Evolutionary conservation across 768 basidiomycete genomes (phyloP).

Genomic region (Lactarius psammicola): DNA sequence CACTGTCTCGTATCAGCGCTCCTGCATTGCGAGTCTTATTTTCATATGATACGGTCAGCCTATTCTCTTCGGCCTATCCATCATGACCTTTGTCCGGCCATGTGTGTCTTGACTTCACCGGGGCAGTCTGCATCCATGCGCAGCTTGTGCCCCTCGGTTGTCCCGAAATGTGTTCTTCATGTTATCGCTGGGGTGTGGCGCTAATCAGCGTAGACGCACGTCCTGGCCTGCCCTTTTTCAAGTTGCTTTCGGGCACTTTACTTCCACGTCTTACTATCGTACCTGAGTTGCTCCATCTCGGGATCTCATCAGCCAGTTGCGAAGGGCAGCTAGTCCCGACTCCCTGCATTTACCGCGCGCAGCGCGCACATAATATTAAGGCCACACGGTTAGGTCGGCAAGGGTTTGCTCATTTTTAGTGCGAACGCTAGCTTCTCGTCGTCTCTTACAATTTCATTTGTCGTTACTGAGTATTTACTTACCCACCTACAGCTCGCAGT

Average conservation of each 20-base stretch:
- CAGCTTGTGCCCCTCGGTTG: not conserved
- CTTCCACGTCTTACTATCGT: not conserved
- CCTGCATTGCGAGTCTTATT: not conserved
- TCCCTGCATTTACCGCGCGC: too few relatives aligned
- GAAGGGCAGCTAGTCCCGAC: not conserved
- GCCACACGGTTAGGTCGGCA: conserved; percentile 12
- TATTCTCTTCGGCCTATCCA: not conserved
- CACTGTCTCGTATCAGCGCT: conserved; percentile 59
- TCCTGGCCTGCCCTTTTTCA: not conserved
- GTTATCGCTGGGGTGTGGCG: not conserved
- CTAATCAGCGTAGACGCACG: conserved; percentile 1
- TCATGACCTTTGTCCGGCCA: not conserved
- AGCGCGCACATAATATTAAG: not conserved
- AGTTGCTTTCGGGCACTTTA: not conserved
- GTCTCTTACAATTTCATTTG: not conserved
- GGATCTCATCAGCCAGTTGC: not conserved
- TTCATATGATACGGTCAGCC: not conserved
- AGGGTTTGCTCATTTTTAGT: not conserved
- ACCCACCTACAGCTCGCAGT: conserved; percentile 74
- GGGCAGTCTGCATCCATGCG: not conserved
- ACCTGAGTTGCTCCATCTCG: not conserved
- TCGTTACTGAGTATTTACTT: not conserved
- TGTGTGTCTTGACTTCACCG: not conserved
- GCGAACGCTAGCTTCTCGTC: not conserved
- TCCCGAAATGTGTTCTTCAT: not conserved